Percentiles rank a stretch among this genome's conserved stretches.
These are phyloP conservation scores for cucumber (Cucumis sativus) DNA, from an alignment of 306 rosid species.

Conservation along the genomic window Cucumber_9930_V3 NC_026660.2:22375501-22376000, in stretches of 20 bases:
- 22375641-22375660: no score
- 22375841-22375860: background rate
- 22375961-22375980: background rate
- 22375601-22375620: no score
- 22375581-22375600: no score
- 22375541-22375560: background rate
- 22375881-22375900: background rate
- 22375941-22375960: background rate
- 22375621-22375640: no score
- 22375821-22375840: background rate
- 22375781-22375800: background rate
- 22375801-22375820: background rate
- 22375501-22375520: background rate
- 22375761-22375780: background rate
- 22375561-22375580: no score
- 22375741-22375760: background rate
- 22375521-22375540: background rate
- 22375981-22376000: background rate
- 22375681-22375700: no score
- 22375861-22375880: background rate
- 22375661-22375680: no score
- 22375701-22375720: background rate
- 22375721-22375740: background rate
- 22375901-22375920: background rate
- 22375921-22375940: background rate